Percentiles rank a stretch among this genome's conserved stretches.
Conservation (phyloP, 1,139 yeast genomes). For the Yarrowia galli region DNA sequence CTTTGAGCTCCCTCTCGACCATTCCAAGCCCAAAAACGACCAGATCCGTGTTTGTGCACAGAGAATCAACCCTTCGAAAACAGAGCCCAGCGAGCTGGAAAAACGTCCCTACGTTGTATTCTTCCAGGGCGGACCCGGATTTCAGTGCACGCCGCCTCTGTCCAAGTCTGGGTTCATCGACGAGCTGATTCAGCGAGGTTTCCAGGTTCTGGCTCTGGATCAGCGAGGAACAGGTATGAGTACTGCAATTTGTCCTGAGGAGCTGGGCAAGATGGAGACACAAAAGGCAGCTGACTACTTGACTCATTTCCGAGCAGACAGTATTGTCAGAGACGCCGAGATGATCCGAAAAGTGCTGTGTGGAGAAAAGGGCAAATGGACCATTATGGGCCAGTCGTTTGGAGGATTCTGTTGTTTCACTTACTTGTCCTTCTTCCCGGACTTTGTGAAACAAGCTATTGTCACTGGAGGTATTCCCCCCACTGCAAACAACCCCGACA, state of each 20-base stretch:
- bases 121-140: constrained; percentile 70
- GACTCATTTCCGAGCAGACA: constrained; percentile 57
- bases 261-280: constrained; percentile 46
- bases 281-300: constrained; percentile 54
- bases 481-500: constrained; percentile 54
- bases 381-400: constrained; percentile 63
- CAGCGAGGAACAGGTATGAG: constrained; percentile 68
- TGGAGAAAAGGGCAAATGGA: constrained; percentile 53
- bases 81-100: neutral
- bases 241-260: constrained; percentile 54
- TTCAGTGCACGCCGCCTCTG: constrained; percentile 52
- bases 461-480: constrained; percentile 69
- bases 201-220: constrained; percentile 59
- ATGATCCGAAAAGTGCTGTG: constrained; percentile 53
- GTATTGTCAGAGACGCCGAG: constrained; percentile 56
- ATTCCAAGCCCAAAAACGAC: constrained; percentile 10
- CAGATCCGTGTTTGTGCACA: constrained; percentile 30
- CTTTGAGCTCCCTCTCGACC: constrained; percentile 34
- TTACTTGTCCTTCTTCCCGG: constrained; percentile 54
- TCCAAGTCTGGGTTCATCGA: constrained; percentile 53
- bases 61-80: constrained; percentile 28
- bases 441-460: constrained; percentile 49
- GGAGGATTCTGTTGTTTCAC: constrained; percentile 64
- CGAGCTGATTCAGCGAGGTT: constrained; percentile 55
- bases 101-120: constrained; percentile 46